phyloP scores from a whole-genome alignment of 2,329 filamentous ascomycete species.

The Talaromyces islandicus region DNA sequence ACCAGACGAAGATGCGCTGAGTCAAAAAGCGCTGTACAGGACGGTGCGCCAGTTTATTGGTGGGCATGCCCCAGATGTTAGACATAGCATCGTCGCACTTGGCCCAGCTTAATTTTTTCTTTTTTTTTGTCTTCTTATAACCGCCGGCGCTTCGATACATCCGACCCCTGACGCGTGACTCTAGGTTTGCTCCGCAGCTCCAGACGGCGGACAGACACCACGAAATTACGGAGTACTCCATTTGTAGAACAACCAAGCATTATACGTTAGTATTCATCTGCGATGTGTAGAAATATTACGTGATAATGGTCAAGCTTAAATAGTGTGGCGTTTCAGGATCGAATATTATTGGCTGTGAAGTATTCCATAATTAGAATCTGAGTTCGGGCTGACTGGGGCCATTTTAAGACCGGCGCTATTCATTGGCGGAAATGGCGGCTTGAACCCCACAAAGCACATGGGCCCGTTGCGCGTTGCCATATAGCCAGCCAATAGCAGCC shows the following conservation, averaged over 20 bases:
- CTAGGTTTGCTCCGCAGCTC: not conserved
- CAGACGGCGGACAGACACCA: too few relatives aligned
- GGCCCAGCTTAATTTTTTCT: not conserved
- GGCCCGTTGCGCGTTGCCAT: too few relatives aligned
- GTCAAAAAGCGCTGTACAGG: conserved; percentile 21
- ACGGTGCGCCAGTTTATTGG: conserved; percentile 18
- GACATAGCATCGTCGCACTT: not conserved
- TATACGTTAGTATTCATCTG: too few relatives aligned
- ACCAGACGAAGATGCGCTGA: conserved; percentile 26
- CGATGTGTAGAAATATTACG: too few relatives aligned
- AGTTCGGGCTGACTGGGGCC: not conserved
- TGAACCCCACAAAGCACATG: not conserved
- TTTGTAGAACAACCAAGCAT: too few relatives aligned
- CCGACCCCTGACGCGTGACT: not conserved
- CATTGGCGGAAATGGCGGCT: not conserved
- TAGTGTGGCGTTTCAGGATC: not conserved
- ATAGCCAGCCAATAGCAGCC: not conserved
- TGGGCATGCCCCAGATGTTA: not conserved
- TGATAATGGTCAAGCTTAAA: not conserved
- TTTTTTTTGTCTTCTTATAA: too few relatives aligned
- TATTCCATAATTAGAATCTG: not conserved
- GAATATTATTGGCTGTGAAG: not conserved
- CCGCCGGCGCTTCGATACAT: not conserved
- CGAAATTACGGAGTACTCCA: too few relatives aligned
- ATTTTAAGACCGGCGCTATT: not conserved